A percentile compares a stretch with the other conserved stretches of the same genome.
Evolutionary conservation across 805 yeast genomes (phyloP).

Genomic region (Saccharomycopsis sp.): DNA sequence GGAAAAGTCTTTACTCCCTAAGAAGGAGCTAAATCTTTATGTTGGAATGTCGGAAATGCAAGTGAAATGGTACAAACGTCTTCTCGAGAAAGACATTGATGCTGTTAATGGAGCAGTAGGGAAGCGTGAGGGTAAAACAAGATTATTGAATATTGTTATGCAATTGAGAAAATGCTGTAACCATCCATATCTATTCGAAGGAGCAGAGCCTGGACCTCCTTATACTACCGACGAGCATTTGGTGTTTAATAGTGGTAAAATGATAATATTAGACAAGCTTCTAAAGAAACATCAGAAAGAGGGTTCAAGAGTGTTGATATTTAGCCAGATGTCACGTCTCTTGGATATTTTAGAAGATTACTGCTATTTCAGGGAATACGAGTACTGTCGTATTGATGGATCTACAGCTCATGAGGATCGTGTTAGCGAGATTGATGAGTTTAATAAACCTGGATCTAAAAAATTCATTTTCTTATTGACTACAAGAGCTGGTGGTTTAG

Average conservation of each 20-base stretch:
- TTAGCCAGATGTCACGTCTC: slow-evolving; percentile 89
- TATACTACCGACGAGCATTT: slow-evolving; percentile 93
- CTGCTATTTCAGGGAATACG: slow-evolving; percentile 74
- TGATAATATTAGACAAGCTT: slow-evolving; percentile 81
- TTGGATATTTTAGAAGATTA: slow-evolving; percentile 90
- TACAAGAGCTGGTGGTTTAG: slow-evolving; percentile 95
- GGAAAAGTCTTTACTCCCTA: slow-evolving; percentile 83
- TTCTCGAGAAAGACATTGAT: slow-evolving; percentile 87
- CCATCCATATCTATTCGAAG: slow-evolving; percentile 94
- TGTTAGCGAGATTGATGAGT: slow-evolving; percentile 86
- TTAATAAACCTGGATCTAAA: slow-evolving; percentile 71
- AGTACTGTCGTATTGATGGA: slow-evolving; percentile 91
- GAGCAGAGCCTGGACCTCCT: slow-evolving; percentile 99
- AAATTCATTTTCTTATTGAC: slow-evolving; percentile 83
- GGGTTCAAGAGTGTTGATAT: slow-evolving; percentile 87
- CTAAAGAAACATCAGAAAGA: slow-evolving; percentile 60
- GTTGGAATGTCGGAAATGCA: slow-evolving; percentile 97
- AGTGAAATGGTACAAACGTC: slow-evolving; percentile 79
- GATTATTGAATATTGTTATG: slow-evolving; percentile 91
- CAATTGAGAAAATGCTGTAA: slow-evolving; percentile 94
- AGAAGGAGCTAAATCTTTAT: slow-evolving; percentile 82
- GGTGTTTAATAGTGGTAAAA: slow-evolving; percentile 83
- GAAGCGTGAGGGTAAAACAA: slow-evolving; percentile 85
- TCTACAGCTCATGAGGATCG: slow-evolving; percentile 90
- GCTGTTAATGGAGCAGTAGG: slow-evolving; percentile 97